A percentile compares a stretch with the other conserved stretches of the same genome.
These are phyloP conservation scores for Cucurbitaria berberidis DNA, from an alignment of 2,329 filamentous ascomycete species.

Conservation along the genomic window DNA sequence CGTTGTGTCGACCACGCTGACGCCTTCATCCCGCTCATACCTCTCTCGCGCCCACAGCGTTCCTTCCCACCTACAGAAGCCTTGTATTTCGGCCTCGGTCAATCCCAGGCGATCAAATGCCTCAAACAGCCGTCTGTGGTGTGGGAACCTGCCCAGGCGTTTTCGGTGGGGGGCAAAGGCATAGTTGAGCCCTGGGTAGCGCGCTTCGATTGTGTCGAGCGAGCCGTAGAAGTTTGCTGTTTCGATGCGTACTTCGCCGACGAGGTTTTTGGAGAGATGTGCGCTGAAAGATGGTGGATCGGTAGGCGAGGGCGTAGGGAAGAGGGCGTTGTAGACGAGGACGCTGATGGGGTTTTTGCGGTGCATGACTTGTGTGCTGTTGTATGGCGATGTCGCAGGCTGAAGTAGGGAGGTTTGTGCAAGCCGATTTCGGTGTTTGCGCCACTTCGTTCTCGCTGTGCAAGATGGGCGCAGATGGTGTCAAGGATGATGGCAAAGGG, in stretches of 20 bases:
- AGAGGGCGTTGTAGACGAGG: conserved; percentile 76
- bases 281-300: conserved; percentile 75
- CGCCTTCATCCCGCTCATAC: conserved; percentile 76
- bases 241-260: conserved; percentile 79
- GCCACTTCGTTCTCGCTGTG: neutral
- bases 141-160: conserved; percentile 76
- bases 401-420: neutral
- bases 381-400: conserved; percentile 1
- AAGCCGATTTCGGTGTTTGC: too few relatives aligned
- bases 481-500: neutral
- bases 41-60: conserved; percentile 83
- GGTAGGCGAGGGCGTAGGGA: conserved; percentile 68
- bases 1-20: conserved; percentile 73
- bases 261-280: conserved; percentile 72
- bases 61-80: conserved; percentile 81
- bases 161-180: conserved; percentile 73
- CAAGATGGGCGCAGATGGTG: neutral
- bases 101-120: conserved; percentile 74
- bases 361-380: conserved; percentile 66
- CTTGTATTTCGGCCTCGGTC: conserved; percentile 72
- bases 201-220: conserved; percentile 78
- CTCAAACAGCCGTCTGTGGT: conserved; percentile 77
- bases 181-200: conserved; percentile 83
- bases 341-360: conserved; percentile 71
- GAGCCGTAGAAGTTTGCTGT: conserved; percentile 80